These are phyloP conservation scores for Thalia dealbata DNA, from an alignment of 176 grass and related monocot species.

Conservation along the genomic window DNA sequence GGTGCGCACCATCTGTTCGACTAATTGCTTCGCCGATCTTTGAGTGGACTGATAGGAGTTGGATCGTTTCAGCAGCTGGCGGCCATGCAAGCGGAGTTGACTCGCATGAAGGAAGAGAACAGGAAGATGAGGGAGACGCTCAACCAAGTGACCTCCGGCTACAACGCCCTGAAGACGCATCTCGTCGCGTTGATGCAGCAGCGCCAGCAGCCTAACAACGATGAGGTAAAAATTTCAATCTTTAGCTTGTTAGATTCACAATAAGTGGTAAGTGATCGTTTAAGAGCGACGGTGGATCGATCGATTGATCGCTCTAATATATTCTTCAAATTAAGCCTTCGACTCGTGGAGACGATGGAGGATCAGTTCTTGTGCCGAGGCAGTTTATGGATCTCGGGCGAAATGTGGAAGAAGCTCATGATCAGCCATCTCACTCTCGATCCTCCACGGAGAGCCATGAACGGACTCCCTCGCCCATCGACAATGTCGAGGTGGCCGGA, in stretches of 20 bases:
- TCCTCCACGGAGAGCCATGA: slow-evolving; percentile 69
- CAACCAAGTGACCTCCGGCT: slow-evolving; percentile 56
- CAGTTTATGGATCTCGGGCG: slow-evolving; percentile 43
- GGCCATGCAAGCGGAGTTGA: slow-evolving; percentile 53
- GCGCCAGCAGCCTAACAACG: slow-evolving; percentile 20
- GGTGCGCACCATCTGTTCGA: slow-evolving; percentile 23
- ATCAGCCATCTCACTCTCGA: slow-evolving; percentile 65
- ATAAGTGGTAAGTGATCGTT: neutral
- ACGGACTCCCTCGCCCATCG: slow-evolving; percentile 28
- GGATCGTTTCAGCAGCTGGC: slow-evolving; percentile 32
- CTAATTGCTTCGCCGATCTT: neutral
- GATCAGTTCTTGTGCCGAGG: slow-evolving; percentile 40
- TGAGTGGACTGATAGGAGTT: neutral
- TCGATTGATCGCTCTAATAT: neutral
- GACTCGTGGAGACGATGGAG: neutral
- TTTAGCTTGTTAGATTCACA: neutral
- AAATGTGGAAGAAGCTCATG: neutral
- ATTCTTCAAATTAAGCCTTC: neutral
- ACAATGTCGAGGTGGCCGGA: slow-evolving; percentile 30
- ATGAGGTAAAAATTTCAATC: slow-evolving; percentile 20
- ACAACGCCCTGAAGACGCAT: slow-evolving; percentile 79
- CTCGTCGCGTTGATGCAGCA: slow-evolving; percentile 60
- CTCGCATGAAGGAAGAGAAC: slow-evolving; percentile 86
- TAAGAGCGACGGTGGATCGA: neutral
- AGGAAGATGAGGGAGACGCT: slow-evolving; percentile 67